Evolutionary conservation across 345 rosid species (phyloP), one percentile per base, ranked within the genome.

Genomic region (Eucalyptus grandis): DNA sequence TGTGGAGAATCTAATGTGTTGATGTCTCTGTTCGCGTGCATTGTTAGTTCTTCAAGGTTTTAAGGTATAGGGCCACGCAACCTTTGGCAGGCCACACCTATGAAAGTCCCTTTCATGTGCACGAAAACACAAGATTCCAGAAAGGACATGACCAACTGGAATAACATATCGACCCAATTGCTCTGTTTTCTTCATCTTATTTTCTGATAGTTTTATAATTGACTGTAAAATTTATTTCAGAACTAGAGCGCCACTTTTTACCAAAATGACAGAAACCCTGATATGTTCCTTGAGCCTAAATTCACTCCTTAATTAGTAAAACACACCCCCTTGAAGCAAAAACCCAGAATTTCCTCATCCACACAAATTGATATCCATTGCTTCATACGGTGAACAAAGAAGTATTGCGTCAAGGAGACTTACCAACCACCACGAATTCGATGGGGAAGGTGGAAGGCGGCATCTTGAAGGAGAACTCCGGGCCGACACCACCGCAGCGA

Each of bases 381-480:
- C 85, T 40, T 77, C 47, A 19, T 6, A 77, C 43, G 47, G 85
- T 40, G 47, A 77, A 8, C 91, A 65, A 60, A 30, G 31, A 21
- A 87, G 19, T 77, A 27, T 19, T 15, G 24, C 69, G 12, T 24
- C 24, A 40, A 62, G 43, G 86, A 13, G 14, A 89, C 94, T 88
- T 90, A 98, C 99, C 99, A 10, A 91, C 95, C 14, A 98, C 92
- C 14, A 90, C 99, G 89, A 98, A 97, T 86, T 97, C 98, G 53
- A 96, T 60, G 14, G 98, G 99, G 54, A 95, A 94, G 50, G 86
- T 62, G 14, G 95, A 86, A 40, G 99, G 99, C 90, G 98, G 99
- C 11, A 95, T 96, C 91, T 88, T 95, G 95, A 98, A 95, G 83
- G 96, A 95, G 89, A 95, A 96, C 87, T 96, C 97, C 15, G 95